Evolutionary conservation across 306 rosid species (phyloP).

Genomic region (Corylus heterophylla): DNA sequence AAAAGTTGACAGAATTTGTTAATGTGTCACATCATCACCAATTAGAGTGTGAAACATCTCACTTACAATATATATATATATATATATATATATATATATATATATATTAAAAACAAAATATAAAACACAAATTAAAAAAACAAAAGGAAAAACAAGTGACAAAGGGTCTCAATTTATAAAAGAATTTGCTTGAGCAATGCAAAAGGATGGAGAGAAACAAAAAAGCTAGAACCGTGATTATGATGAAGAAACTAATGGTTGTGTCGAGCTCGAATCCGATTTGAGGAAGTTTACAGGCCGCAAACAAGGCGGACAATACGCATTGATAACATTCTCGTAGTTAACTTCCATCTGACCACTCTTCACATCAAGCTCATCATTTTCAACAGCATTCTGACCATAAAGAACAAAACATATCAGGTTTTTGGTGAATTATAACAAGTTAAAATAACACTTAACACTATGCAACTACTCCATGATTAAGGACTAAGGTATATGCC

Average conservation of each 20-base stretch:
- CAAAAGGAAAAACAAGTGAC: too few species aligned
- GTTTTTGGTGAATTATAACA: background rate
- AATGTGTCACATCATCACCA: too few species aligned
- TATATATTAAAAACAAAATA: too few species aligned
- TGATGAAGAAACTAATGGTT: slow-evolving; percentile 32
- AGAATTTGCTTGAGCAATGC: slow-evolving; percentile 1
- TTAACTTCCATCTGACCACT: slow-evolving; percentile 51
- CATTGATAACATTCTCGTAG: slow-evolving; percentile 58
- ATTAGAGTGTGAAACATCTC: too few species aligned
- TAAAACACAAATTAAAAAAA: too few species aligned
- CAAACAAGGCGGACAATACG: slow-evolving; percentile 71
- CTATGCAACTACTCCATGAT: background rate
- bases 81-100: too few species aligned
- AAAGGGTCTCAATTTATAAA: background rate
- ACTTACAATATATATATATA: too few species aligned
- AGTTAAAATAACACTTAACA: background rate
- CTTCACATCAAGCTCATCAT: slow-evolving; percentile 65
- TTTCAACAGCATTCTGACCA: slow-evolving; percentile 67
- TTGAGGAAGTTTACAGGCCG: slow-evolving; percentile 51
- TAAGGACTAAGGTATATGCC: background rate
- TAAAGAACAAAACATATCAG: background rate
- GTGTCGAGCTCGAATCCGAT: slow-evolving; percentile 49
- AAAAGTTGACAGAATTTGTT: too few species aligned
- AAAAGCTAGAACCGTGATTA: slow-evolving; percentile 26
- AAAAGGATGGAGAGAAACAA: background rate